These are phyloP conservation scores for Mrakia blollopis DNA, from an alignment of 768 basidiomycete species.

Conservation along the genomic window DNA sequence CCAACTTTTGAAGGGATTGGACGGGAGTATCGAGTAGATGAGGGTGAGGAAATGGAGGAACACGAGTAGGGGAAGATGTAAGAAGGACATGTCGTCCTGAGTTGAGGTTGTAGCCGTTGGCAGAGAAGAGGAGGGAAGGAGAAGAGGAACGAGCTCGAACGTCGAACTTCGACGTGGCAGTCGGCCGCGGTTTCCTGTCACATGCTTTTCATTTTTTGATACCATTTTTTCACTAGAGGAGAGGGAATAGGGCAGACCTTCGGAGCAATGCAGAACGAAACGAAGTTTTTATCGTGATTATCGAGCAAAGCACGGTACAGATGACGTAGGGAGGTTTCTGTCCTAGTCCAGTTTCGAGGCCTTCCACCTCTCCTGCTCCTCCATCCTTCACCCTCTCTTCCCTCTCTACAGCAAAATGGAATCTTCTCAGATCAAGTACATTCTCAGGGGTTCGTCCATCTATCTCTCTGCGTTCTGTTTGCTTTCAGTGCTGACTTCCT, in stretches of 20 bases:
- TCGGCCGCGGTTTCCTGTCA: not conserved
- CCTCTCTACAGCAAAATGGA: not conserved
- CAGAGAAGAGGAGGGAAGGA: not conserved
- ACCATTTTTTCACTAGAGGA: not conserved
- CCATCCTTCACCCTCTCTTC: not conserved
- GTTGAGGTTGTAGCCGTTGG: not conserved
- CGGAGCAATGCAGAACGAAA: too few species aligned
- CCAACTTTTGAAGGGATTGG: not conserved
- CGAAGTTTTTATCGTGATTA: too few species aligned
- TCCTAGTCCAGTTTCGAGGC: too few species aligned
- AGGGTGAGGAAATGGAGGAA: not conserved
- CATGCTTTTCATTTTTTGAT: not conserved
- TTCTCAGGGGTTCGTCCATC: not conserved
- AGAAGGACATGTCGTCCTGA: not conserved
- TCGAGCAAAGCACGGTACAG: too few species aligned
- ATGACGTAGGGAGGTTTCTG: too few species aligned
- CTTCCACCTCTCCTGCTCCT: too few species aligned
- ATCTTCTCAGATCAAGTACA: slow-evolving; percentile 3
- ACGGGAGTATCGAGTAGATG: not conserved
- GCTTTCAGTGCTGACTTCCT: not conserved
- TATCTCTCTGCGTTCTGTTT: not conserved
- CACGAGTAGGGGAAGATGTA: not conserved
- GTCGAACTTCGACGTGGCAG: not conserved
- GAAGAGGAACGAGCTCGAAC: not conserved
- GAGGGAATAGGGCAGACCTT: not conserved